These are phyloP conservation scores for Cytospora piceae DNA, from an alignment of 2,329 filamentous ascomycete species.

Conservation along the genomic window DNA sequence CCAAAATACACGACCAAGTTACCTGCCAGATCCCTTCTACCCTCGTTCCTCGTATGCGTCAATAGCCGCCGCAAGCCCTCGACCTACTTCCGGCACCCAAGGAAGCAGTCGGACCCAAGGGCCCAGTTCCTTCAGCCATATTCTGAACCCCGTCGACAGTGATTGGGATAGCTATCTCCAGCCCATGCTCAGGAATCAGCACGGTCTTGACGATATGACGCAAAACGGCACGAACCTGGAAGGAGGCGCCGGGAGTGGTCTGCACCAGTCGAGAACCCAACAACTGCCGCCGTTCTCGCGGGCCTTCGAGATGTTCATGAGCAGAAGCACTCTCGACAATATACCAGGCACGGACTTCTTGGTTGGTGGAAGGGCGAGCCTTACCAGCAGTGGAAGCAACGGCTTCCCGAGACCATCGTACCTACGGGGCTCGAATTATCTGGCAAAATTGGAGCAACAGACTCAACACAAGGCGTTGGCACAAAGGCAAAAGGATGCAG, in stretches of 20 bases:
- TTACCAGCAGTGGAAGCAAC: slow-evolving; percentile 38
- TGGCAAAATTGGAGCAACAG: slow-evolving; percentile 73
- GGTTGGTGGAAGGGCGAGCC: slow-evolving; percentile 26
- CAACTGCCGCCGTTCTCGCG: slow-evolving; percentile 54
- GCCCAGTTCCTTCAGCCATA: slow-evolving; percentile 53
- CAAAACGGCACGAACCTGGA: slow-evolving; percentile 37
- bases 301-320: slow-evolving; percentile 56
- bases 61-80: slow-evolving; percentile 44
- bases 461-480: slow-evolving; percentile 63
- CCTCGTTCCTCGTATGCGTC: slow-evolving; percentile 49
- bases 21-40: slow-evolving; percentile 31
- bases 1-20: slow-evolving; percentile 19
- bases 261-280: slow-evolving; percentile 36
- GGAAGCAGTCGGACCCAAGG: slow-evolving; percentile 36
- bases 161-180: slow-evolving; percentile 27
- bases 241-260: slow-evolving; percentile 31
- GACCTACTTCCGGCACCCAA: slow-evolving; percentile 42
- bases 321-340: slow-evolving; percentile 32
- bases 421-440: slow-evolving; percentile 75
- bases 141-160: slow-evolving; percentile 54
- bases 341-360: slow-evolving; percentile 34
- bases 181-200: neutral
- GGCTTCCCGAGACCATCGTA: slow-evolving; percentile 85
- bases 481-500: slow-evolving; percentile 51
- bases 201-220: slow-evolving; percentile 36